phyloP scores from a whole-genome alignment of 495 filamentous ascomycete genomes.

The Glarea lozoyensis region DNA sequence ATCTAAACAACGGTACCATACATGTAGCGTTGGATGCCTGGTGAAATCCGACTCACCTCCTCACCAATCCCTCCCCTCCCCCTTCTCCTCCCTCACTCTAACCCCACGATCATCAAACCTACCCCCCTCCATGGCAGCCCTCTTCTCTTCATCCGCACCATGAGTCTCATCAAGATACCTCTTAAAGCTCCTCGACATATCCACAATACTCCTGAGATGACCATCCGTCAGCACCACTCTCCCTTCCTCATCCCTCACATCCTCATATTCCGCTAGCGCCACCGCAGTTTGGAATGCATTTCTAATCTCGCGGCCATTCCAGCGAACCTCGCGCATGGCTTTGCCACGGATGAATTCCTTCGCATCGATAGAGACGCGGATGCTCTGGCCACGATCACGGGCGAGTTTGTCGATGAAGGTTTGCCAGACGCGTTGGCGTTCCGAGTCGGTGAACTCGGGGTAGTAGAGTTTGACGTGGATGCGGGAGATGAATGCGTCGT shows the following conservation, averaged over 20 bases:
- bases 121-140: slow-evolving; percentile 6
- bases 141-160: slow-evolving; percentile 2
- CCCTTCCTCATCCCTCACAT: slow-evolving; percentile 11
- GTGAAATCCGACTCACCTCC: too few relatives aligned
- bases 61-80: too few relatives aligned
- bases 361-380: neutral
- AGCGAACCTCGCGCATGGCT: slow-evolving; percentile 5
- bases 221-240: slow-evolving; percentile 1
- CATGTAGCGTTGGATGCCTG: too few relatives aligned
- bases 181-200: slow-evolving; percentile 18
- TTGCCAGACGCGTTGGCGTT: slow-evolving; percentile 5
- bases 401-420: slow-evolving; percentile 4
- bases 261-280: slow-evolving; percentile 15
- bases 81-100: too few relatives aligned
- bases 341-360: slow-evolving; percentile 7
- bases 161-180: slow-evolving; percentile 6
- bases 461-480: slow-evolving; percentile 5
- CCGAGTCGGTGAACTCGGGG: neutral
- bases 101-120: slow-evolving; percentile 2
- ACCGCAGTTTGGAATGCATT: slow-evolving; percentile 23
- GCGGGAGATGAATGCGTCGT: slow-evolving; percentile 6
- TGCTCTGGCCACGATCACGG: neutral
- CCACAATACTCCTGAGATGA: slow-evolving; percentile 8
- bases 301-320: slow-evolving; percentile 12
- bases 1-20: too few relatives aligned